Conservation (phyloP, 331 rosid species). For the Pyracantha coccinea region DNA sequence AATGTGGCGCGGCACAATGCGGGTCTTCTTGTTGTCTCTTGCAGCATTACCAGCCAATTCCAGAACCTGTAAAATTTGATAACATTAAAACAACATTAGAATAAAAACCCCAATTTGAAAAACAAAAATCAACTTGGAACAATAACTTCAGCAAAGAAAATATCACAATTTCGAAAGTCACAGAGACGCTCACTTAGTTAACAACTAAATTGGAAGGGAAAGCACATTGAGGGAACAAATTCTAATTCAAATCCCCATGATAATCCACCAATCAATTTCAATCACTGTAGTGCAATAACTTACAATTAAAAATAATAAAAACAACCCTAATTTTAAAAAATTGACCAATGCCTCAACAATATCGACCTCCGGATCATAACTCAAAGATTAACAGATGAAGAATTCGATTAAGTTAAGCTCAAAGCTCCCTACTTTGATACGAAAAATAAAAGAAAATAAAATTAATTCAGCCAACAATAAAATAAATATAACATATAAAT, state of each 20-base stretch:
- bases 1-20: conserved; percentile 86
- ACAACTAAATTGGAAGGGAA: not conserved
- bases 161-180: not conserved
- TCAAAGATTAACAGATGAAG: not conserved
- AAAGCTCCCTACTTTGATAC: too few relatives aligned
- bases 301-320: not conserved
- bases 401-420: not conserved
- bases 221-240: not conserved
- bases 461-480: not conserved
- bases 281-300: not conserved
- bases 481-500: too few relatives aligned
- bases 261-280: not conserved
- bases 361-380: too few relatives aligned
- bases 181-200: not conserved
- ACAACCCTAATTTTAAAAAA: not conserved
- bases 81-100: not conserved
- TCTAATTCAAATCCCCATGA: not conserved
- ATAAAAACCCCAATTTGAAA: not conserved
- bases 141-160: not conserved
- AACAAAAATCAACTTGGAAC: not conserved
- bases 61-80: conserved; percentile 40
- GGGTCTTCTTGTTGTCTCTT: conserved; percentile 83
- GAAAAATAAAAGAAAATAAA: not conserved
- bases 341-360: not conserved
- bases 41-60: conserved; percentile 92